Evolutionary conservation across 371 early-diverging fungal species (phyloP).

Genomic region (Circinella minor): DNA sequence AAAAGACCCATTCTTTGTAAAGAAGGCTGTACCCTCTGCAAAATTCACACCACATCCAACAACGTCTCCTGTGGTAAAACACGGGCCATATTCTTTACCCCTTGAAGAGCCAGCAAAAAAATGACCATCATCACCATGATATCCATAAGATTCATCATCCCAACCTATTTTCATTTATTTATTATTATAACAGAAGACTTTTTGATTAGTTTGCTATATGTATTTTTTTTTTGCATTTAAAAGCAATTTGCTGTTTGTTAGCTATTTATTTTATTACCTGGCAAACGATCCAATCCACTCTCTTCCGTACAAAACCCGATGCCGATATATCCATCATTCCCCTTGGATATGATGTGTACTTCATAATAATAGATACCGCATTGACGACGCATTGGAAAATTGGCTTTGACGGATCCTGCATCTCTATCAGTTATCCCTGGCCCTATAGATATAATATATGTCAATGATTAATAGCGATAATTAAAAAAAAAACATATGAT

Average conservation of each 20-base stretch:
- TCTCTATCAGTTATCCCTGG: conserved; percentile 80
- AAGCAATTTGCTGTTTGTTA: too few relatives aligned
- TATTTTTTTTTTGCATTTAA: background rate
- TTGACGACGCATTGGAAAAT: conserved; percentile 83
- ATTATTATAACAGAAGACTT: background rate
- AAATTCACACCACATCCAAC: conserved; percentile 95
- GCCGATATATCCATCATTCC: conserved; percentile 92
- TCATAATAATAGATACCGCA: conserved; percentile 94
- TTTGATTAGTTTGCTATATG: background rate
- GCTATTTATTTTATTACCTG: conserved; percentile 57
- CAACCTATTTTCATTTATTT: conserved; percentile 59
- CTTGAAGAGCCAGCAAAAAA: conserved; percentile 79
- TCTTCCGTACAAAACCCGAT: conserved; percentile 78
- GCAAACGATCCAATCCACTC: conserved; percentile 70
- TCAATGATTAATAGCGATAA: conserved; percentile 1
- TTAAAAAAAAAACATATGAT: conserved; percentile 11
- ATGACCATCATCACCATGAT: conserved; percentile 95
- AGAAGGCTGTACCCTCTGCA: conserved; percentile 74
- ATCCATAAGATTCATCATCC: conserved; percentile 86
- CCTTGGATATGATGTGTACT: conserved; percentile 83
- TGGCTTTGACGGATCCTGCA: conserved; percentile 85
- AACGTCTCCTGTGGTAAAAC: conserved; percentile 89
- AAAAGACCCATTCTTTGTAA: conserved; percentile 89
- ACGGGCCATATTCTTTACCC: conserved; percentile 89
- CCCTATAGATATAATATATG: conserved; percentile 50